phyloP scores from a whole-genome alignment of 1,284 basidiomycete species.

The Anthracocystis walkeri region DNA sequence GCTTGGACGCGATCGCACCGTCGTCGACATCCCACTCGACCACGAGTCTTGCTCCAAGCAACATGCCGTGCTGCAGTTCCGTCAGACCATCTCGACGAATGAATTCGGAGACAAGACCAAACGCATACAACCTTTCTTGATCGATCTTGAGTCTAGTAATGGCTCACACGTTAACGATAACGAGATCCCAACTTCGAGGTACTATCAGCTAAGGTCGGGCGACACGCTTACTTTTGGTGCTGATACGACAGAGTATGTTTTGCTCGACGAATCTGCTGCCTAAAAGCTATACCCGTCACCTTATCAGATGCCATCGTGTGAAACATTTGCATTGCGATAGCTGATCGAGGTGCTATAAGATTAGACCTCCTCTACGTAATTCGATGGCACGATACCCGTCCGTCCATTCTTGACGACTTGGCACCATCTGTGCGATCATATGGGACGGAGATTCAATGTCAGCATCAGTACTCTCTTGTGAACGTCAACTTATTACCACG shows the following conservation, averaged over 20 bases:
- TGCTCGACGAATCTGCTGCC: conserved; percentile 56
- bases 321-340: too few species aligned
- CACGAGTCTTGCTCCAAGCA: conserved; percentile 99
- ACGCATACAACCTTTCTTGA: conserved; percentile 73
- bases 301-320: too few species aligned
- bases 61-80: conserved; percentile 95
- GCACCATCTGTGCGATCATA: too few species aligned
- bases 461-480: too few species aligned
- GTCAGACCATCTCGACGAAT: conserved; percentile 85
- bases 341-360: too few species aligned
- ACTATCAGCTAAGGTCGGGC: conserved; percentile 86
- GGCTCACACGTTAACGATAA: conserved; percentile 90
- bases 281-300: not conserved
- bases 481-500: too few species aligned
- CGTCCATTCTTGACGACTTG: too few species aligned
- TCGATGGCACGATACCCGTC: too few species aligned
- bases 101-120: conserved; percentile 84
- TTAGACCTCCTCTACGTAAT: conserved; percentile 38
- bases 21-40: conserved; percentile 83
- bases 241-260: conserved; percentile 62
- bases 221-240: conserved; percentile 73
- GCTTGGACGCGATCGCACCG: conserved; percentile 82
- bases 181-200: conserved; percentile 84
- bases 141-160: conserved; percentile 97
- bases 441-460: too few species aligned